These are phyloP conservation scores for Botrytis porri DNA, from an alignment of 2,329 filamentous ascomycete genomes.

Conservation along the genomic window DNA sequence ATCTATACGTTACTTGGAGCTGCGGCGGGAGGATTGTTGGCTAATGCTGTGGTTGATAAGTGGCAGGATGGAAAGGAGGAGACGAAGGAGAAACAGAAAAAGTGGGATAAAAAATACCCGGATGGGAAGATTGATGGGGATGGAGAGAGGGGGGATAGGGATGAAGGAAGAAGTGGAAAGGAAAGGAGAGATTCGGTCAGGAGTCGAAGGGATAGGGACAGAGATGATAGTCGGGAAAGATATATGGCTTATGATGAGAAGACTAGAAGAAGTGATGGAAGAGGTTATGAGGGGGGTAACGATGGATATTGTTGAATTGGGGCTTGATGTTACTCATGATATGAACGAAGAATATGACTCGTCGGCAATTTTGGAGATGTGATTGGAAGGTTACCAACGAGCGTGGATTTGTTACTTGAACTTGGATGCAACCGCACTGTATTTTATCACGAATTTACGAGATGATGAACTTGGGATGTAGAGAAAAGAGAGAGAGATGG, in stretches of 20 bases:
- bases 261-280: neutral
- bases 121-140: slow-evolving; percentile 9
- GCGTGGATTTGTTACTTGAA: neutral
- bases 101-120: slow-evolving; percentile 18
- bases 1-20: slow-evolving; percentile 33
- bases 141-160: neutral
- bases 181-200: neutral
- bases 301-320: neutral
- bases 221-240: neutral
- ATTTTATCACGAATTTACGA: neutral
- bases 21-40: slow-evolving; percentile 31
- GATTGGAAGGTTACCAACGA: neutral
- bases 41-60: slow-evolving; percentile 31
- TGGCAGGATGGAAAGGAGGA: slow-evolving; percentile 28
- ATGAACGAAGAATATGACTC: neutral
- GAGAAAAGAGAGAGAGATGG: neutral
- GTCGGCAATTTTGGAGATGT: neutral
- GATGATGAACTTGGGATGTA: neutral
- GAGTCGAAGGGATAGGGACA: neutral
- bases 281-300: neutral
- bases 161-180: slow-evolving; percentile 9
- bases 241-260: neutral
- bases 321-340: neutral
- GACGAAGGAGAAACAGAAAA: slow-evolving; percentile 19
- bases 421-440: neutral